These are phyloP conservation scores for Talaromyces sp. DNA, from an alignment of 2,329 filamentous ascomycete species.

Conservation along the genomic window DNA sequence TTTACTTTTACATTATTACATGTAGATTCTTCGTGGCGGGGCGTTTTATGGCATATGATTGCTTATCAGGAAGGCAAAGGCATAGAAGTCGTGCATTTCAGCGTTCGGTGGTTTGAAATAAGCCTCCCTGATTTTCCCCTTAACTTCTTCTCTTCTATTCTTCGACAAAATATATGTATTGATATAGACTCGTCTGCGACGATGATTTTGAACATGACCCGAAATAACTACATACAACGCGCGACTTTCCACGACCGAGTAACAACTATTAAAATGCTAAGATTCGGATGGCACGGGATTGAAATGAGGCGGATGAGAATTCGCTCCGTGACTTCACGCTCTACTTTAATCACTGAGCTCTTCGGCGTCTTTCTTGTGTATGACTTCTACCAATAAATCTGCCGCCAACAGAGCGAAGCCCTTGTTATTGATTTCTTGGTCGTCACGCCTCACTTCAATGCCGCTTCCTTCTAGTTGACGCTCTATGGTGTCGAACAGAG, in stretches of 20 bases:
- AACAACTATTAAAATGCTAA: neutral
- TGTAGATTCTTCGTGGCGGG: neutral
- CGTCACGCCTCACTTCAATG: slow-evolving; percentile 51
- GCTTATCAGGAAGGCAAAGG: neutral
- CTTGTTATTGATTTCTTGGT: slow-evolving; percentile 30
- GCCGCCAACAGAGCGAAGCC: slow-evolving; percentile 28
- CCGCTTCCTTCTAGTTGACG: slow-evolving; percentile 48
- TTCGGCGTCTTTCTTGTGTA: slow-evolving; percentile 13
- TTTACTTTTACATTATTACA: neutral
- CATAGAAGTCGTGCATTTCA: slow-evolving; percentile 13
- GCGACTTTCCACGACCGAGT: neutral
- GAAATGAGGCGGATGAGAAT: too few species aligned
- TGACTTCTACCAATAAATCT: slow-evolving; percentile 24
- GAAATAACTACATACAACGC: neutral
- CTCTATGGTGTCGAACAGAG: slow-evolving; percentile 48
- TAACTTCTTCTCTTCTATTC: neutral
- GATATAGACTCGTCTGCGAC: neutral
- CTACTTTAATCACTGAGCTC: too few species aligned
- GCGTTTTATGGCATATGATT: slow-evolving; percentile 5
- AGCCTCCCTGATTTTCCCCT: neutral
- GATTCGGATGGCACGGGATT: neutral
- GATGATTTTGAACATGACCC: neutral
- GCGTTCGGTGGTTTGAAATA: slow-evolving; percentile 6
- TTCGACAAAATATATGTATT: neutral
- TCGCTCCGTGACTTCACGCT: neutral